Evolutionary conservation across 345 rosid genomes (phyloP).

Genomic region (Populus ilicifolia): DNA sequence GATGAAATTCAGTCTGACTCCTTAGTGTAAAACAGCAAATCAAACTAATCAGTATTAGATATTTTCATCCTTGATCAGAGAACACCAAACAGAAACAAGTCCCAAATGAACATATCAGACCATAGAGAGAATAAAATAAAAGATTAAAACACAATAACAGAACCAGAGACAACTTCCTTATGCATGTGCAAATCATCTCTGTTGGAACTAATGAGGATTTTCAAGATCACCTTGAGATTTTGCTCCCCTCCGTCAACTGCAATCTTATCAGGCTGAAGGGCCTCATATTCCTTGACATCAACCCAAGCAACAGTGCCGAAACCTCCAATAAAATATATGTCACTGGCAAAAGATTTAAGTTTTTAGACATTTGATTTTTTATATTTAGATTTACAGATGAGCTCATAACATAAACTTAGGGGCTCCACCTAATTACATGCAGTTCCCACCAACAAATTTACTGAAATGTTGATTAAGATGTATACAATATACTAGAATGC

Average conservation of each 20-base stretch:
- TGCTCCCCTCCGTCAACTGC: conserved; percentile 97
- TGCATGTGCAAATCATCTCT: neutral
- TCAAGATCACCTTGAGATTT: conserved; percentile 59
- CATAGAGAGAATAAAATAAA: neutral
- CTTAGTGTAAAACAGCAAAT: neutral
- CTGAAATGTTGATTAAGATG: neutral
- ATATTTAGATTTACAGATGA: neutral
- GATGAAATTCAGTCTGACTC: neutral
- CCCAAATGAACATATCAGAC: neutral
- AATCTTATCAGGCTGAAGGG: conserved; percentile 80
- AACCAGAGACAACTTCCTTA: neutral
- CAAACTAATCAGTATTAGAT: neutral
- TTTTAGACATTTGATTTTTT: neutral
- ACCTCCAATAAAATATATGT: conserved; percentile 96
- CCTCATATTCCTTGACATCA: conserved; percentile 78
- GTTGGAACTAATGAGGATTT: neutral
- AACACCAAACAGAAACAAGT: neutral
- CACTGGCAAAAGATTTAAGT: conserved; percentile 38
- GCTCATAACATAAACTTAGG: neutral
- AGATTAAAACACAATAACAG: neutral
- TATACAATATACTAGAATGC: neutral
- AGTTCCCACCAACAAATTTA: neutral
- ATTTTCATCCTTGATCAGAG: neutral
- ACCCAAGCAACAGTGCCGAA: conserved; percentile 99
- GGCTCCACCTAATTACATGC: neutral